Evolutionary conservation across 2,329 filamentous ascomycete genomes (phyloP).

Genomic region (Monosporascus cannonballus): DNA sequence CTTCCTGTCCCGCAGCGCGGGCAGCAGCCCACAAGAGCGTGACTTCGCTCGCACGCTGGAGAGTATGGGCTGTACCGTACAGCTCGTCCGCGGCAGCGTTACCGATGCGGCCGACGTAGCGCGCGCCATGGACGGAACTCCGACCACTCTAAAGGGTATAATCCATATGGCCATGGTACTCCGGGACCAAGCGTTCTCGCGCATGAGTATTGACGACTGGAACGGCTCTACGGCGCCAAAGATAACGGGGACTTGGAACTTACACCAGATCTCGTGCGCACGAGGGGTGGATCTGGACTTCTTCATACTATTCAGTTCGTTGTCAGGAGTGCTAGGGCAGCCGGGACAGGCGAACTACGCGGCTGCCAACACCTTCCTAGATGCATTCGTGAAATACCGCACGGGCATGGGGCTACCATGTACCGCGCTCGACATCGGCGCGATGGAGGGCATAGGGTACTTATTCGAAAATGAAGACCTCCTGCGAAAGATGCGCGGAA

Average conservation of each 20-base stretch:
- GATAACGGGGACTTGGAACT: too few species aligned
- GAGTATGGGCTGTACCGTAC: slow-evolving; percentile 8
- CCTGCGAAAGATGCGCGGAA: slow-evolving; percentile 2
- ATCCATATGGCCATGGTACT: too few species aligned
- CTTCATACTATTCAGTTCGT: slow-evolving; percentile 24
- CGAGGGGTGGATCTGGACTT: slow-evolving; percentile 19
- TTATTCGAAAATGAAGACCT: slow-evolving; percentile 7
- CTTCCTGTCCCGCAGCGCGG: slow-evolving; percentile 3
- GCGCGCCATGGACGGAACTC: too few species aligned
- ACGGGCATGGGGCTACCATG: slow-evolving; percentile 23
- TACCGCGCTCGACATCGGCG: slow-evolving; percentile 26
- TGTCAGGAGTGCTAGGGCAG: slow-evolving; percentile 15
- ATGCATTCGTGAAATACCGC: slow-evolving; percentile 21
- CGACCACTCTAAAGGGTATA: too few species aligned
- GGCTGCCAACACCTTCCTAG: slow-evolving; percentile 26
- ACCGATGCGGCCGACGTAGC: slow-evolving; percentile 3
- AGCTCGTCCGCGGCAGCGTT: slow-evolving; percentile 8
- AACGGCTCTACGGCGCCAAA: too few species aligned
- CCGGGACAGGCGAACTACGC: slow-evolving; percentile 24
- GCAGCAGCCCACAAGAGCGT: not conserved
- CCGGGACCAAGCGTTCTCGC: too few species aligned
- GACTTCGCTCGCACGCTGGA: slow-evolving; percentile 7
- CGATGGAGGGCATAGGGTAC: slow-evolving; percentile 27
- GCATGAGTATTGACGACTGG: too few species aligned
- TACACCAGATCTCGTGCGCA: too few species aligned